A percentile compares a stretch with the other conserved stretches of the same genome.
Conservation (phyloP, 2,329 filamentous ascomycete genomes). For the Aspergillus piperis region DNA sequence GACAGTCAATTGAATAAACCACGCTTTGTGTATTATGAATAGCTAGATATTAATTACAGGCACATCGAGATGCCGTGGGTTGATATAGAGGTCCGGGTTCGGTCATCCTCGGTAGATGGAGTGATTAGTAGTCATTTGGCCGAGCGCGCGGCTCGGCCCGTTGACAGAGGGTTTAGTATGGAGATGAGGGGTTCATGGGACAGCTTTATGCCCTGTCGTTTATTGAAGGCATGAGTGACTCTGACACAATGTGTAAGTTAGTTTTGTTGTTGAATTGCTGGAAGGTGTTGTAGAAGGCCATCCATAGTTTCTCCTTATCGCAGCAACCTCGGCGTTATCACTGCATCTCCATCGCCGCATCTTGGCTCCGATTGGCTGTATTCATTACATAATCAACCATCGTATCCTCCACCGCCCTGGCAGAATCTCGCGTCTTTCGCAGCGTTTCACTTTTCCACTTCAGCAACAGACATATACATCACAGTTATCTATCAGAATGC, state of each 20-base stretch:
- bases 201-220: no score
- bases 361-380: conserved; percentile 9
- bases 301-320: not conserved
- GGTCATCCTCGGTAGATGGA: conserved; percentile 14
- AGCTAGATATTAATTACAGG: no score
- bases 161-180: not conserved
- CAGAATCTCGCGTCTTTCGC: conserved; percentile 24
- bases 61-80: no score
- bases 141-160: conserved; percentile 18
- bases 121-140: conserved; percentile 5
- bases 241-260: no score
- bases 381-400: not conserved
- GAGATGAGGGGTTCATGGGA: no score
- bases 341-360: not conserved
- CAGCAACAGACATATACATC: not conserved
- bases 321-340: conserved; percentile 1
- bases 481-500: not conserved
- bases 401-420: conserved; percentile 20
- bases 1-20: no score
- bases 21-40: no score
- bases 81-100: not conserved
- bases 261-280: no score
- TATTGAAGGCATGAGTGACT: no score
- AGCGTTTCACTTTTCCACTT: not conserved
- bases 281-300: not conserved